These are phyloP conservation scores for Cytospora piceae DNA, from an alignment of 2,329 filamentous ascomycete species.

Conservation along the genomic window DNA sequence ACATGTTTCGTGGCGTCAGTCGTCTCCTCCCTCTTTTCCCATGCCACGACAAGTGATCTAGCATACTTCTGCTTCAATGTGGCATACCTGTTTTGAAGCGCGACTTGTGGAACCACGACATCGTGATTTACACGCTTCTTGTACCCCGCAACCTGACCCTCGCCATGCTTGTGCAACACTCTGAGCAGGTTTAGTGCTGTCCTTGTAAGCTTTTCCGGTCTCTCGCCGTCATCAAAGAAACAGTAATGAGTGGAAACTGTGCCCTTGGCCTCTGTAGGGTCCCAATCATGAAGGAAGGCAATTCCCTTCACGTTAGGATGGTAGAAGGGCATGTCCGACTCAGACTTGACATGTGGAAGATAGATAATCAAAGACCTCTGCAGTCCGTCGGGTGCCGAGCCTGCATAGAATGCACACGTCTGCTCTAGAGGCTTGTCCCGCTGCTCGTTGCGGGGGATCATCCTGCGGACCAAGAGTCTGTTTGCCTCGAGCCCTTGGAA, in stretches of 20 bases:
- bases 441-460: constrained; percentile 81
- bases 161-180: constrained; percentile 73
- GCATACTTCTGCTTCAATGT: constrained; percentile 81
- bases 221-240: constrained; percentile 48
- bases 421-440: constrained; percentile 78
- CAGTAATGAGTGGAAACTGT: constrained; percentile 64
- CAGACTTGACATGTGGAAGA: constrained; percentile 68
- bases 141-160: constrained; percentile 68
- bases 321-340: constrained; percentile 78
- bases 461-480: constrained; percentile 71
- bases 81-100: constrained; percentile 81
- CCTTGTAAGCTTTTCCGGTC: constrained; percentile 58
- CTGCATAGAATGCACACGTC: constrained; percentile 74
- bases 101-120: constrained; percentile 73
- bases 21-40: constrained; percentile 87
- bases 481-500: constrained; percentile 54
- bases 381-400: constrained; percentile 35
- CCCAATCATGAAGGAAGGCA: constrained; percentile 75
- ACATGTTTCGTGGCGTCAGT: constrained; percentile 92
- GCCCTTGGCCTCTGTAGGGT: constrained; percentile 47
- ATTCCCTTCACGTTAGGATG: constrained; percentile 77
- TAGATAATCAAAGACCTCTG: constrained; percentile 70
- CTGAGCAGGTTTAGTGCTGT: constrained; percentile 71
- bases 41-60: constrained; percentile 67
- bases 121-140: constrained; percentile 86